phyloP scores from a whole-genome alignment of 495 filamentous ascomycete genomes.

The Penicillium dipodomyicola region DNA sequence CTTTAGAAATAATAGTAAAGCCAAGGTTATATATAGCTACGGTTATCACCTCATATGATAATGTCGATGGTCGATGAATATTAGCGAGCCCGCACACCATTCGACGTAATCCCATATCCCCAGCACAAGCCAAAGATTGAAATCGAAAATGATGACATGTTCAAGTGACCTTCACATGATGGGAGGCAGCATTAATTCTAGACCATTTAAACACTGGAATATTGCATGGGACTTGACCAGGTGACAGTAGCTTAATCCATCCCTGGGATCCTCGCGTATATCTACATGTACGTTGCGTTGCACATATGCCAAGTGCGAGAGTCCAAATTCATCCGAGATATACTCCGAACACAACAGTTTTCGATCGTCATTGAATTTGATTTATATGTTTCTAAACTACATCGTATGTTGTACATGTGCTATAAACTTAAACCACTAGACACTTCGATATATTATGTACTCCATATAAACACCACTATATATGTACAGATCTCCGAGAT shows the following conservation, averaged over 20 bases:
- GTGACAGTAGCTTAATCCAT: background rate
- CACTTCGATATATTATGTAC: background rate
- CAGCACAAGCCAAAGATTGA: background rate
- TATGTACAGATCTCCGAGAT: background rate
- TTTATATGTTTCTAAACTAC: background rate
- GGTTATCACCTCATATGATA: background rate
- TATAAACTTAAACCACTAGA: background rate
- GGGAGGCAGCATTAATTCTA: background rate
- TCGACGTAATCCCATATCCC: background rate
- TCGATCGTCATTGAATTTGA: background rate
- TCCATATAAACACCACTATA: background rate
- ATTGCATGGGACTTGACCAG: background rate
- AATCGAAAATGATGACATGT: conserved; percentile 5
- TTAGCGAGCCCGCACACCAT: background rate
- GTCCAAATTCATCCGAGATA: background rate
- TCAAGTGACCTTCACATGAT: background rate
- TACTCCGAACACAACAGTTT: background rate
- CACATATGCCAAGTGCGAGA: background rate
- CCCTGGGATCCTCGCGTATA: background rate
- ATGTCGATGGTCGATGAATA: background rate
- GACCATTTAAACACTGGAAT: background rate
- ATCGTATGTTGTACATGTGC: background rate
- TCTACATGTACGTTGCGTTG: no score
- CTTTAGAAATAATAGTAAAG: no score
- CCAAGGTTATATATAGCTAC: no score